Conservation (phyloP, 2,329 filamentous ascomycete genomes). For the Colletotrichum tropicicola region DNA sequence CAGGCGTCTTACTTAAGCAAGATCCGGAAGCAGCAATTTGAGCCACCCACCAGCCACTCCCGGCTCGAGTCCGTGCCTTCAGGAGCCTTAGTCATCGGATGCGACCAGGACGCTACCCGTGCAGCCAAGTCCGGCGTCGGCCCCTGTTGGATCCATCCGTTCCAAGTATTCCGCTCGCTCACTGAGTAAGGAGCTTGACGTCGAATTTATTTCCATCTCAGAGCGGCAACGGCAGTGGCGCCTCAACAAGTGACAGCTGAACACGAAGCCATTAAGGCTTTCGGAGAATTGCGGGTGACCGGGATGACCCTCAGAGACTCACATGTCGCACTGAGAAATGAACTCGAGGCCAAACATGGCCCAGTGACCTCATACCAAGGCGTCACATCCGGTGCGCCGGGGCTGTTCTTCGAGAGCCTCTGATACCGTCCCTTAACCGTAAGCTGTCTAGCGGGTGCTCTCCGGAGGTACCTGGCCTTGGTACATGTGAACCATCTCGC, state of each 20-base stretch:
- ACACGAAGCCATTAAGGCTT: constrained; percentile 9
- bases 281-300: constrained; percentile 26
- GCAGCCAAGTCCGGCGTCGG: constrained; percentile 19
- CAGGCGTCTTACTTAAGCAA: neutral
- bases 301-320: constrained; percentile 17
- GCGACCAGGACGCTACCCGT: neutral
- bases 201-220: constrained; percentile 10
- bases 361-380: constrained; percentile 28
- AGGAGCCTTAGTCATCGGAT: neutral
- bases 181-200: neutral
- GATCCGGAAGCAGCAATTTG: neutral
- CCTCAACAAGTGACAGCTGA: constrained; percentile 5
- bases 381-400: constrained; percentile 22
- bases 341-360: constrained; percentile 1
- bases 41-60: neutral
- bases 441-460: constrained; percentile 17
- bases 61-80: neutral
- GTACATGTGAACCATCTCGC: neutral
- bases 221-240: neutral
- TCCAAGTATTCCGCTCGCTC: neutral
- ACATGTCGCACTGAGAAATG: constrained; percentile 18
- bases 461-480: neutral
- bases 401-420: constrained; percentile 7
- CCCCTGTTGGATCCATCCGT: neutral
- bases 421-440: constrained; percentile 12